A percentile compares a stretch with the other conserved stretches of the same genome.
Evolutionary conservation across 2,329 filamentous ascomycete genomes (phyloP).

Genomic region (Claviceps cyperi): DNA sequence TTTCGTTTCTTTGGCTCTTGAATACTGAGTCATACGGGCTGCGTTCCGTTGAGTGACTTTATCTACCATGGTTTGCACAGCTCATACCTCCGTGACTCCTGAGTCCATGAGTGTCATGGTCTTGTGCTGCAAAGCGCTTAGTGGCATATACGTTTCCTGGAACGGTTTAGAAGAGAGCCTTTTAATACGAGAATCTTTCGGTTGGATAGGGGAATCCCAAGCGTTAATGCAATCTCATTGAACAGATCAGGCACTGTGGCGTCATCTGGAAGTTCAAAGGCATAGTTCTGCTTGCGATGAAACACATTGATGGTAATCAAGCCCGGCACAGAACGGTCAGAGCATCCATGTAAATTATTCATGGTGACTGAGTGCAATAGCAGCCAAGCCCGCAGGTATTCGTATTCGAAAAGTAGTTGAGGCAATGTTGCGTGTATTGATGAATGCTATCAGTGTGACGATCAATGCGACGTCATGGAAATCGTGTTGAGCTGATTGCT

Average conservation of each 20-base stretch:
- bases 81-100: conserved; percentile 42
- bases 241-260: conserved; percentile 45
- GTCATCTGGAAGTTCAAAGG: conserved; percentile 27
- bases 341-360: neutral
- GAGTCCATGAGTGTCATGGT: conserved; percentile 54
- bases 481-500: neutral
- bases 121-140: conserved; percentile 35
- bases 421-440: neutral
- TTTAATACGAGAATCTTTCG: conserved; percentile 58
- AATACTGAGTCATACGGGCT: conserved; percentile 20
- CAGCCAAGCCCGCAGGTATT: no score
- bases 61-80: conserved; percentile 34
- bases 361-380: neutral
- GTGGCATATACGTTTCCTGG: conserved; percentile 37
- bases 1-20: conserved; percentile 12
- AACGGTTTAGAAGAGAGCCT: conserved; percentile 50
- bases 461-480: neutral
- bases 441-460: neutral
- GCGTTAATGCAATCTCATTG: conserved; percentile 35
- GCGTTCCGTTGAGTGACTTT: conserved; percentile 33
- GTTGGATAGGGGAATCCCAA: conserved; percentile 46
- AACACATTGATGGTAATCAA: conserved; percentile 30
- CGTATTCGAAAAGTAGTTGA: no score
- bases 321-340: conserved; percentile 7
- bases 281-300: conserved; percentile 31